Percentiles rank a stretch among this genome's conserved stretches.
phyloP scores from a whole-genome alignment of 106 monocot species.

The Dendrobium huoshanense region DNA sequence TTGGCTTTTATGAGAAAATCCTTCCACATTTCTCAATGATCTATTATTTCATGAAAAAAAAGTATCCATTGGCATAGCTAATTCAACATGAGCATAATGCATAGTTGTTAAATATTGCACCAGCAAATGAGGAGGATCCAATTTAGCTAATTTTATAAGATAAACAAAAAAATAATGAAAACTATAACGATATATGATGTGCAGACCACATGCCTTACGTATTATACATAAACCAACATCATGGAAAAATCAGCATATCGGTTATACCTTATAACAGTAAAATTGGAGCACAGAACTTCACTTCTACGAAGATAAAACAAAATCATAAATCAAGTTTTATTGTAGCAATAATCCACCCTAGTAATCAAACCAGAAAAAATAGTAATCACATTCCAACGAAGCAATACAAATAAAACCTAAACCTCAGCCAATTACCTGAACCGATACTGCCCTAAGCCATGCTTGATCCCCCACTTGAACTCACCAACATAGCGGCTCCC shows the following conservation, averaged over 20 bases:
- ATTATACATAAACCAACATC: background rate
- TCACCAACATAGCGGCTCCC: constrained; percentile 25
- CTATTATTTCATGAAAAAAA: background rate
- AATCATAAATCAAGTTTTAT: background rate
- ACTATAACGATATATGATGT: background rate
- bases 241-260: background rate
- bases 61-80: background rate
- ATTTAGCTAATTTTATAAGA: background rate
- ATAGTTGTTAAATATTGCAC: background rate
- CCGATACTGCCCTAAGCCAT: constrained; percentile 21
- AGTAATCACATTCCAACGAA: background rate
- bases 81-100: background rate
- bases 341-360: background rate
- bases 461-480: constrained; percentile 29
- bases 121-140: background rate
- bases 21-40: too few relatives aligned
- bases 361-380: background rate
- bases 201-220: background rate
- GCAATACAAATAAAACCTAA: background rate
- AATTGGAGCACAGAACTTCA: background rate
- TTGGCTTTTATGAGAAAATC: too few relatives aligned
- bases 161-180: background rate
- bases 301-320: background rate
- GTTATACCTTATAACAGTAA: background rate
- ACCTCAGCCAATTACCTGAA: constrained; percentile 10